phyloP scores from a whole-genome alignment of 1,284 basidiomycete genomes.

The Abortiporus biennis region DNA sequence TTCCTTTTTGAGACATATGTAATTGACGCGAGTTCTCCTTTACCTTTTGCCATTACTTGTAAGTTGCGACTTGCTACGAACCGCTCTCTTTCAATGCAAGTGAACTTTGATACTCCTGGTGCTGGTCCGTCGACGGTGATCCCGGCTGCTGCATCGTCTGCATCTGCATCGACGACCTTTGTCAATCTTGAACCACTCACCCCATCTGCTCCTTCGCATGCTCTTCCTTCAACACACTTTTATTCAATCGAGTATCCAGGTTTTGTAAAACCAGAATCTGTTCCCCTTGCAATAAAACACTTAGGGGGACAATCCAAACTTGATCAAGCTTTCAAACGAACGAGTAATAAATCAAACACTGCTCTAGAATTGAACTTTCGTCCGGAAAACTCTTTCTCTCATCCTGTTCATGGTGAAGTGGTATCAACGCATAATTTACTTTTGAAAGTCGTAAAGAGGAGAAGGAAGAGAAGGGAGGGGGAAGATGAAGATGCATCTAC shows the following conservation, averaged over 20 bases:
- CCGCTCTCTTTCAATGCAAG: too few species aligned
- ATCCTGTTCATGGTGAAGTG: slow-evolving; percentile 78
- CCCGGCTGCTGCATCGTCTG: too few species aligned
- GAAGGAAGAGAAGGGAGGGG: slow-evolving; percentile 35
- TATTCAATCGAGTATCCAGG: slow-evolving; percentile 90
- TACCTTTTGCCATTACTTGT: too few species aligned
- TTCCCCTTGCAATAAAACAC: slow-evolving; percentile 54
- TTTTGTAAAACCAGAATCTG: slow-evolving; percentile 63
- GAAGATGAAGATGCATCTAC: slow-evolving; percentile 23
- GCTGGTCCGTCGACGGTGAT: slow-evolving; percentile 4
- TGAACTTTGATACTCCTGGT: slow-evolving; percentile 13
- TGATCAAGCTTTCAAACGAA: slow-evolving; percentile 69
- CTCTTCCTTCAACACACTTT: slow-evolving; percentile 57
- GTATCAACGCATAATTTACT: slow-evolving; percentile 74
- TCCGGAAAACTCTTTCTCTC: slow-evolving; percentile 68
- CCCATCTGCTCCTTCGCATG: slow-evolving; percentile 13
- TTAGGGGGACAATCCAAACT: slow-evolving; percentile 67
- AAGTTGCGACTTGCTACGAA: too few species aligned
- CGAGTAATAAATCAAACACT: slow-evolving; percentile 49
- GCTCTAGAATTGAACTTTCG: slow-evolving; percentile 72
- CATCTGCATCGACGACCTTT: too few species aligned
- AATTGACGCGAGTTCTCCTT: too few species aligned
- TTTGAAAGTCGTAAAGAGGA: slow-evolving; percentile 73
- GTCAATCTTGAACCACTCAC: not conserved
- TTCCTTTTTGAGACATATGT: too few species aligned